Percentiles rank a stretch among this genome's conserved stretches.
These are phyloP conservation scores for Blastomyces percursus DNA, from an alignment of 2,329 filamentous ascomycete genomes.

Conservation along the genomic window DNA sequence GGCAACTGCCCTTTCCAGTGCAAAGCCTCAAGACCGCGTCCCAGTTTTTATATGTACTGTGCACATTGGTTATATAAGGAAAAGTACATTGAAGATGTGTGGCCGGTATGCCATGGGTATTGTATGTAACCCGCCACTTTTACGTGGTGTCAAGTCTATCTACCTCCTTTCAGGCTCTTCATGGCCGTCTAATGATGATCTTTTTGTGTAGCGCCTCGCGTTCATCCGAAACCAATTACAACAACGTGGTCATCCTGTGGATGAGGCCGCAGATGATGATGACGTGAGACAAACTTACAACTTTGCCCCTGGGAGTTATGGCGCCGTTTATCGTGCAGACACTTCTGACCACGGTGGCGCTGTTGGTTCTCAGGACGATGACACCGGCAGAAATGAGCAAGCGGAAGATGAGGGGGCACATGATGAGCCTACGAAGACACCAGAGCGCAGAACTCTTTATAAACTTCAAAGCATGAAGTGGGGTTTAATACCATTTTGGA, in stretches of 20 bases:
- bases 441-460: slow-evolving; percentile 46
- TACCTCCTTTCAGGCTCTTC: slow-evolving; percentile 10
- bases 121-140: slow-evolving; percentile 33
- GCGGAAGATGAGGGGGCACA: slow-evolving; percentile 12
- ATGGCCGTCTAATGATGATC: slow-evolving; percentile 8
- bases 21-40: not conserved
- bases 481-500: slow-evolving; percentile 92
- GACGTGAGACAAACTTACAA: slow-evolving; percentile 70
- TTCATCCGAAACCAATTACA: slow-evolving; percentile 64
- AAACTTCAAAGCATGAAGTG: slow-evolving; percentile 91
- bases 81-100: slow-evolving; percentile 43
- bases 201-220: slow-evolving; percentile 53
- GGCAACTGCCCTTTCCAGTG: not conserved
- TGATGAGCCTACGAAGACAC: slow-evolving; percentile 12
- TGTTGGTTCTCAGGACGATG: slow-evolving; percentile 21
- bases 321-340: slow-evolving; percentile 74
- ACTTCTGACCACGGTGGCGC: slow-evolving; percentile 51
- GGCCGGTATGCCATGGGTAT: slow-evolving; percentile 55
- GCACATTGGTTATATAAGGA: not conserved
- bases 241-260: slow-evolving; percentile 60
- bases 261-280: slow-evolving; percentile 61
- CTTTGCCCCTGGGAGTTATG: slow-evolving; percentile 78
- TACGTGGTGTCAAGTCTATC: not conserved
- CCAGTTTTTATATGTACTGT: not conserved
- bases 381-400: slow-evolving; percentile 18